phyloP scores from a whole-genome alignment of 2,329 filamentous ascomycete species.

The Nakataea oryzae region DNA sequence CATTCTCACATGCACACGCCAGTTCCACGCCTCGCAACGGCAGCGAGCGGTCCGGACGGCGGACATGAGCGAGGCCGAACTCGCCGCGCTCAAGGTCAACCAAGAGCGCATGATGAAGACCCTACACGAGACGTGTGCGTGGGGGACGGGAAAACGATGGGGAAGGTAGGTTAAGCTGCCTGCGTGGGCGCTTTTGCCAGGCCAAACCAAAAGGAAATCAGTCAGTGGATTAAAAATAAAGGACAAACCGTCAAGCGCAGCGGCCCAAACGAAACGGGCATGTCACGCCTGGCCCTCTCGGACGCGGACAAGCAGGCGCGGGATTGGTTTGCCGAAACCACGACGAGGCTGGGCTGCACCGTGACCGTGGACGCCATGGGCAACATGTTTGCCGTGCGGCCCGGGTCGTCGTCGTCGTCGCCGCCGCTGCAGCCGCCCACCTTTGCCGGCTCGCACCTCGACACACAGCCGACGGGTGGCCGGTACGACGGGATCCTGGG shows the following conservation, averaged over 20 bases:
- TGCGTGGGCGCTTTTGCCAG: not conserved
- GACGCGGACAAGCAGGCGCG: constrained; percentile 62
- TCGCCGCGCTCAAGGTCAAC: constrained; percentile 6
- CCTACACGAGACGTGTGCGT: constrained; percentile 9
- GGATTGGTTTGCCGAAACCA: constrained; percentile 64
- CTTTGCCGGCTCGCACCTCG: constrained; percentile 60
- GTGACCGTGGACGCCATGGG: constrained; percentile 66
- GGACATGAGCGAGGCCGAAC: constrained; percentile 1
- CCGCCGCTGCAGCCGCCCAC: constrained; percentile 51
- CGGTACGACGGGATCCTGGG: constrained; percentile 72
- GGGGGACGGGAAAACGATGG: constrained; percentile 45
- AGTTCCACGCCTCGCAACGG: not conserved
- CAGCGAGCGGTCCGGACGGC: not conserved
- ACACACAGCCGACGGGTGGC: constrained; percentile 54
- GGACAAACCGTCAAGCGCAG: constrained; percentile 16
- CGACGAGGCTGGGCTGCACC: constrained; percentile 52
- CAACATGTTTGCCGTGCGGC: constrained; percentile 66
- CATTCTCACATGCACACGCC: not conserved
- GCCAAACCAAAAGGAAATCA: not conserved
- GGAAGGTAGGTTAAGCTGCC: constrained; percentile 43
- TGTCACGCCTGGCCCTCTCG: constrained; percentile 63
- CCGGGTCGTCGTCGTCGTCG: constrained; percentile 51
- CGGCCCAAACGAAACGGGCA: constrained; percentile 56
- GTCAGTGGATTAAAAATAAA: constrained; percentile 9
- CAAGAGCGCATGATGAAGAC: constrained; percentile 7